A percentile compares a stretch with the other conserved stretches of the same genome.
Evolutionary conservation across 495 filamentous ascomycete species (phyloP).

Genomic region (Podospora tetraspora): DNA sequence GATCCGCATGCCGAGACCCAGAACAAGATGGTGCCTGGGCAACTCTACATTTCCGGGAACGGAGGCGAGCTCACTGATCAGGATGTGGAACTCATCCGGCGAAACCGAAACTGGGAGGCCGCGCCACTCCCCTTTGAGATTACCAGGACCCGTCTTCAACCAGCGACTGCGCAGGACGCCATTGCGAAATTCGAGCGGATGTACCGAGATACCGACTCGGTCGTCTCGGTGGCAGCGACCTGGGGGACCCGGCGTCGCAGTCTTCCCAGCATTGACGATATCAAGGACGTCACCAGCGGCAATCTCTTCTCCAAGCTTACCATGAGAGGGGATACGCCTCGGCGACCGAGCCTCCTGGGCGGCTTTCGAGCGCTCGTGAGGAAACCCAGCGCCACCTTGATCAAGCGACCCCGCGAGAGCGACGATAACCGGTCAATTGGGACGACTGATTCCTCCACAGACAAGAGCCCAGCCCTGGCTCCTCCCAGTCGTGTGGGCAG

Average conservation of each 20-base stretch:
- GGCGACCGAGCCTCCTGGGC: constrained; percentile 39
- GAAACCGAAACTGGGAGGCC: constrained; percentile 45
- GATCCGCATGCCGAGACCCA: constrained; percentile 28
- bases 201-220: constrained; percentile 46
- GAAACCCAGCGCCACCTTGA: constrained; percentile 45
- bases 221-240: constrained; percentile 62
- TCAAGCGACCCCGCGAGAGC: constrained; percentile 43
- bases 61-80: constrained; percentile 37
- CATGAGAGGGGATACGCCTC: constrained; percentile 45
- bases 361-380: constrained; percentile 51
- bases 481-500: constrained; percentile 52
- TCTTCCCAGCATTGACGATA: constrained; percentile 52
- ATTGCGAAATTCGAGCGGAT: constrained; percentile 44
- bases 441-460: constrained; percentile 27
- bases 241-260: constrained; percentile 65
- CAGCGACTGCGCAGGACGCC: constrained; percentile 48
- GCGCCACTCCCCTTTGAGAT: constrained; percentile 41
- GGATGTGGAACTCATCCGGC: constrained; percentile 43
- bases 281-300: constrained; percentile 53
- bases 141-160: constrained; percentile 34
- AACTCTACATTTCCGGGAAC: constrained; percentile 40
- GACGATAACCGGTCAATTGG: constrained; percentile 37
- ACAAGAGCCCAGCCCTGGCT: constrained; percentile 44
- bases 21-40: constrained; percentile 31
- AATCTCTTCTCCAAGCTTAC: constrained; percentile 60